Percentiles rank a stretch among this genome's conserved stretches.
phyloP scores from a whole-genome alignment of 2,329 filamentous ascomycete species.

The Mycosphaerella arachidis region DNA sequence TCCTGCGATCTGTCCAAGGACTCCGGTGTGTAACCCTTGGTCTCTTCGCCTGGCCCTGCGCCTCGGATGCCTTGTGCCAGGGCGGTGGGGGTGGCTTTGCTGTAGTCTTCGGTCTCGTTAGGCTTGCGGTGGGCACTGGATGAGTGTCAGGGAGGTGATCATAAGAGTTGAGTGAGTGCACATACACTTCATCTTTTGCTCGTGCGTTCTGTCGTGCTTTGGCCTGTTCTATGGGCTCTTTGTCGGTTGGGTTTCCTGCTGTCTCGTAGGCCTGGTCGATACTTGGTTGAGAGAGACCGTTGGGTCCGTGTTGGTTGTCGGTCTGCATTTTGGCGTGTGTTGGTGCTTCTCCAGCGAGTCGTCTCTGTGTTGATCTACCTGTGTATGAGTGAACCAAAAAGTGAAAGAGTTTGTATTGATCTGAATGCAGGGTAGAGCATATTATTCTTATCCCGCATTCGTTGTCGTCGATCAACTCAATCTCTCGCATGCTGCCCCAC shows the following conservation, averaged over 20 bases:
- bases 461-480: background rate
- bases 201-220: constrained; percentile 34
- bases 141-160: background rate
- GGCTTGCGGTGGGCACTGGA: constrained; percentile 36
- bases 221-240: constrained; percentile 38
- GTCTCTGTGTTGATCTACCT: background rate
- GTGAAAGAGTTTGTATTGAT: background rate
- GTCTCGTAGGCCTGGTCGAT: constrained; percentile 44
- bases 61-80: constrained; percentile 43
- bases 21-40: constrained; percentile 36
- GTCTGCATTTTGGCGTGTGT: constrained; percentile 32
- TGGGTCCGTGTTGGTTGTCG: constrained; percentile 35
- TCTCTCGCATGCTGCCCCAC: background rate
- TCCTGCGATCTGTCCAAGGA: constrained; percentile 43
- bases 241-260: constrained; percentile 42
- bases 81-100: constrained; percentile 36
- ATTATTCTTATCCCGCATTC: background rate
- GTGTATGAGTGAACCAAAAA: background rate
- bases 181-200: constrained; percentile 26
- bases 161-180: too few species aligned
- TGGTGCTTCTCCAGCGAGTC: background rate
- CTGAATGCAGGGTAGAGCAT: background rate
- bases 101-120: constrained; percentile 32
- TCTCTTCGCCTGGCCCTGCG: constrained; percentile 43
- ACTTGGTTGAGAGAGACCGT: constrained; percentile 42